These are phyloP conservation scores for Lentinula novae-zelandiae DNA, from an alignment of 1,284 basidiomycete species.

Conservation along the genomic window DNA sequence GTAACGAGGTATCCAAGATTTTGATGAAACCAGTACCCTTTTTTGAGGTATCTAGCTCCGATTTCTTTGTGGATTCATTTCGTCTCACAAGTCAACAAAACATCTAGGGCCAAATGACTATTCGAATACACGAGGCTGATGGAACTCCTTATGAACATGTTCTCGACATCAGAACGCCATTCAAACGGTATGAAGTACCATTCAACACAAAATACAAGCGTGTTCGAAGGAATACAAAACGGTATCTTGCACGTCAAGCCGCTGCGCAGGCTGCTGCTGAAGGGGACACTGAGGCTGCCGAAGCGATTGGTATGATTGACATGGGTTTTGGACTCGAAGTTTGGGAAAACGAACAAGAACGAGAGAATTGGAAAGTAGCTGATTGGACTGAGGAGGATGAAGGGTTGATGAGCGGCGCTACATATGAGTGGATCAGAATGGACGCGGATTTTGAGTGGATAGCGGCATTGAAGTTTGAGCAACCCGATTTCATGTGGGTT, in stretches of 20 bases:
- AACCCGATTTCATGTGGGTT: constrained; percentile 99
- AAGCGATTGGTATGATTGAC: constrained; percentile 92
- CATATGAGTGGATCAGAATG: constrained; percentile 99
- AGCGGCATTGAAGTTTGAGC: constrained; percentile 86
- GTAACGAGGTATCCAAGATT: constrained; percentile 63
- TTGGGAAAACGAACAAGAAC: constrained; percentile 94
- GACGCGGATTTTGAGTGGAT: constrained; percentile 99
- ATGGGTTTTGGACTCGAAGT: constrained; percentile 94
- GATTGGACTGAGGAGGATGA: constrained; percentile 99
- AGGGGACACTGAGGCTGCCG: constrained; percentile 85
- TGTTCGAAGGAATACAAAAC: constrained; percentile 90
- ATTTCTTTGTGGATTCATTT: not conserved
- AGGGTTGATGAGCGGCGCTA: constrained; percentile 87
- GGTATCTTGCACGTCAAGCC: constrained; percentile 90
- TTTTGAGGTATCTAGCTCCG: constrained; percentile 65
- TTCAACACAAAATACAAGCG: constrained; percentile 99
- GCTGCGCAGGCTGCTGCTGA: constrained; percentile 92
- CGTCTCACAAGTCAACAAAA: constrained; percentile 8
- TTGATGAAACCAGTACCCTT: constrained; percentile 80
- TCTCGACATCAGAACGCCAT: constrained; percentile 82
- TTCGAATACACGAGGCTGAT: constrained; percentile 98
- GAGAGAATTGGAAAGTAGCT: constrained; percentile 92
- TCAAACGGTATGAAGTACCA: constrained; percentile 94
- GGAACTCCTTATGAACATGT: constrained; percentile 99
- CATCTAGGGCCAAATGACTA: constrained; percentile 89